Evolutionary conservation across 1,139 yeast genomes (phyloP), one percentile per base, ranked within the genome.

Genomic region (Yamadazyma diospyri): DNA sequence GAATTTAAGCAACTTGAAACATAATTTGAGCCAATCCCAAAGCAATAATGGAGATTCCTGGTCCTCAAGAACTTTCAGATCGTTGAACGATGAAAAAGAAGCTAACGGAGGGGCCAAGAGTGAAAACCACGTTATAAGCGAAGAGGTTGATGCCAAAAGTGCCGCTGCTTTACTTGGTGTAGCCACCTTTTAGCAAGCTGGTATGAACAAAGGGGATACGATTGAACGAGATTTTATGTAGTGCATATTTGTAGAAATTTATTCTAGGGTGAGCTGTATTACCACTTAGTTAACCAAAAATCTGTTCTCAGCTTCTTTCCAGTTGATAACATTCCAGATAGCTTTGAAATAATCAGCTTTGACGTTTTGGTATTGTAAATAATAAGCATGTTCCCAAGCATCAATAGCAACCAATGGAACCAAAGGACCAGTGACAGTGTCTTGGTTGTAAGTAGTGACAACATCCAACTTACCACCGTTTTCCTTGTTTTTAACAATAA

Each of bases 141-240:
- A 42, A 13, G 20, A 59, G 2, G 76, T 86, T 5, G 92, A 86
- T 59, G 94, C 95, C 1, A 77, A 76, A 43, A 80, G 78, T 50
- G 97, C 95, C 1, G 97, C 95, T 1, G 66, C 76, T 30, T 51
- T 88, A 27, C 64, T 88, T 26, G 94, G 95, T 1, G 80, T 80
- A 2, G 80, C 92, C 2, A 79, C 86, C 1, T 86, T 85, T 49
- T 81, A 57, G 42, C 7, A 19, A 5, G 4, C 5, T 12, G n/a
- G n/a, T n/a, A n/a, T n/a, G n/a, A n/a, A n/a, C n/a, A n/a, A n/a
- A n/a, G n/a, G n/a, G n/a, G n/a, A n/a, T n/a, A n/a, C n/a, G n/a
- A n/a, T n/a, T n/a, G n/a, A n/a, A n/a, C n/a, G 12, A n/a, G 25
- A 6, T 23, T 23, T 23, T 23, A 23, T 11, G n/a, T 23, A 23